Evolutionary conservation across 1,284 basidiomycete genomes (phyloP), one percentile per base, ranked within the genome.

Genomic region (Ganoderma multipileum): DNA sequence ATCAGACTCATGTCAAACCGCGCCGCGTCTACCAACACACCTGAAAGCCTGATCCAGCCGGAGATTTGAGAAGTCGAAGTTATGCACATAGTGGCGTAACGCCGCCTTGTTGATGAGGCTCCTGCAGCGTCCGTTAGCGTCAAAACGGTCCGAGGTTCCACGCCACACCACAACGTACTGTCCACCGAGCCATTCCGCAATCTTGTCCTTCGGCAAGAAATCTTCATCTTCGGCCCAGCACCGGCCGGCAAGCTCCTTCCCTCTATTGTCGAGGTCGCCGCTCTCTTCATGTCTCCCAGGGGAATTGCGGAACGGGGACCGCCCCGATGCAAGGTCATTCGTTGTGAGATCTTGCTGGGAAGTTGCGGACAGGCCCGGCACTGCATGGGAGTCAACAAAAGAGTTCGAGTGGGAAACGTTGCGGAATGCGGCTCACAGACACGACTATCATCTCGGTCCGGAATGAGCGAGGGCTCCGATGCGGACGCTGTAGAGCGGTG

Each of bases 181-280:
- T 76, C 95, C 92, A 72, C 97, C 97, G 52, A 99, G 84, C 91
- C 95, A 99, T 79, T 98, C 95, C 1, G 97, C 96, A 75, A 98
- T 95, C 83, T 97, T 97, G 75, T 97, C 96, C 75, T 91, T 91
- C 26, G 89, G 85, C 72, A 97, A 79, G 78, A 96, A 96, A 3
- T 86, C 86, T 73, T 93, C 90, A 76, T 99, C 95, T 76, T 96
- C 95, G n/a, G 89, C 87, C 88, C 94, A 95, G 78, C 95, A 96
- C 68, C 90, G 88, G 61, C 83, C 81, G 0, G 97, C 96, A 57
- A 95, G 80, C 62, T 91, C 90, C 74, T 88, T 89, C 0, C 90
- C 95, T 69, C 88, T 86, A 33, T 85, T 82, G 67, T 95, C 91
- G 66, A 89, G 79, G 72, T 91, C 89, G 26, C 79, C 82, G n/a